A percentile compares a stretch with the other conserved stretches of the same genome.
Evolutionary conservation across 2,329 filamentous ascomycete genomes (phyloP).

Genomic region (Aspergillus versicolor): DNA sequence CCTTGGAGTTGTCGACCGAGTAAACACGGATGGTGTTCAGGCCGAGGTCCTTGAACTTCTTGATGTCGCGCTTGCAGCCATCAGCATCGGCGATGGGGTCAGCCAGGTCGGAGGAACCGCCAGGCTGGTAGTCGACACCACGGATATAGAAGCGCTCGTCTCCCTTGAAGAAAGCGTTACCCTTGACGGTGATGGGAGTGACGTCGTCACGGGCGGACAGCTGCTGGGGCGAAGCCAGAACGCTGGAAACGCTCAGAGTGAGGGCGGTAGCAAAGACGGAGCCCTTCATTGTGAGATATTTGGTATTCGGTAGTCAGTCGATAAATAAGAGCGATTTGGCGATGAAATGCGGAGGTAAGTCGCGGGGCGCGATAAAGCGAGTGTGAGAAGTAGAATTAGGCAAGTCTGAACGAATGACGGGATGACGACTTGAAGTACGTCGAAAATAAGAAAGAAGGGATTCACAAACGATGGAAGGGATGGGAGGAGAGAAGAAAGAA

Average conservation of each 20-base stretch:
- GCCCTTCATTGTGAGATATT: conserved; percentile 53
- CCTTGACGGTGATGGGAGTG: conserved; percentile 60
- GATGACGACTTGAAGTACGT: conserved; percentile 6
- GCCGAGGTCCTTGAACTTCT: conserved; percentile 78
- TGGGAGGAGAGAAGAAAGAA: conserved; percentile 2
- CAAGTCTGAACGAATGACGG: conserved; percentile 21
- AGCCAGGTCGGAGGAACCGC: conserved; percentile 60
- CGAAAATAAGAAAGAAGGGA: conserved; percentile 11
- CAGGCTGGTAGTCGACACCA: conserved; percentile 64
- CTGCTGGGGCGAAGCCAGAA: conserved; percentile 44
- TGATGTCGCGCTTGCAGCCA: conserved; percentile 76
- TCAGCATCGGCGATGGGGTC: conserved; percentile 74
- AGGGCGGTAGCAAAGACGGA: conserved; percentile 48
- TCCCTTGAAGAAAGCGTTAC: conserved; percentile 67
- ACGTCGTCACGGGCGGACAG: conserved; percentile 46
- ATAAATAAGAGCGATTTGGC: background rate
- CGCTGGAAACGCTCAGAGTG: conserved; percentile 47
- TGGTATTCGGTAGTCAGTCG: background rate
- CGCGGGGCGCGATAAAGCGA: conserved; percentile 6
- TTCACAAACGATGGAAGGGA: conserved; percentile 10
- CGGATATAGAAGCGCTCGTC: conserved; percentile 56
- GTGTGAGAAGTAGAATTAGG: conserved; percentile 7
- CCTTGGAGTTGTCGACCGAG: conserved; percentile 79
- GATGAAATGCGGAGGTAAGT: background rate
- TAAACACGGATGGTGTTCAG: conserved; percentile 93